These are phyloP conservation scores for Pyrrhoderma noxium DNA, from an alignment of 1,284 basidiomycete species.

Conservation along the genomic window DNA sequence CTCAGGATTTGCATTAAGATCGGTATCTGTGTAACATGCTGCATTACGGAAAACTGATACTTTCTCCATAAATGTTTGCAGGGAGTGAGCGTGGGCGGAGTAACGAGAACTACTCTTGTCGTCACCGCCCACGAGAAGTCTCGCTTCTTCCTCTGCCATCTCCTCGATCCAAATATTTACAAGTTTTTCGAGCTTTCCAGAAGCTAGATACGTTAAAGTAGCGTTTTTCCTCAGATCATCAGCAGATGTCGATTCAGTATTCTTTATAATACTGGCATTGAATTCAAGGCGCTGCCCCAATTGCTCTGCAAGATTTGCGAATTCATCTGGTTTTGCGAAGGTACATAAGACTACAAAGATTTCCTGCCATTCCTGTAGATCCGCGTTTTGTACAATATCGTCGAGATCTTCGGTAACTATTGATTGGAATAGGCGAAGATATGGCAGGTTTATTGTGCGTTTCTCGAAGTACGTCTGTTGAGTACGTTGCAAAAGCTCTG, in stretches of 20 bases:
- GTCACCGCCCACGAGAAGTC: slow-evolving; percentile 39
- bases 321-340: slow-evolving; percentile 83
- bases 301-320: slow-evolving; percentile 82
- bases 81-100: slow-evolving; percentile 80
- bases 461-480: slow-evolving; percentile 93
- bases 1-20: slow-evolving; percentile 38
- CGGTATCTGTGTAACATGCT: slow-evolving; percentile 80
- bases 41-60: slow-evolving; percentile 92
- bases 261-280: slow-evolving; percentile 56
- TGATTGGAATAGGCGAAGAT: slow-evolving; percentile 92
- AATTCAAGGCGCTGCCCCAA: slow-evolving; percentile 88
- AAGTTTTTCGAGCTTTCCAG: slow-evolving; percentile 82
- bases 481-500: slow-evolving; percentile 82
- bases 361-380: slow-evolving; percentile 92
- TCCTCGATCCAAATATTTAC: slow-evolving; percentile 93
- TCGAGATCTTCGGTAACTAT: slow-evolving; percentile 90
- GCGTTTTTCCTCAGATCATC: slow-evolving; percentile 78
- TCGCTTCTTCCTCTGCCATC: slow-evolving; percentile 79
- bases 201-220: slow-evolving; percentile 87
- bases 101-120: slow-evolving; percentile 54
- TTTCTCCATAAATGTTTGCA: slow-evolving; percentile 96
- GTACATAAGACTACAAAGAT: slow-evolving; percentile 97
- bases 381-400: slow-evolving; percentile 94
- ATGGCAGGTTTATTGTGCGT: slow-evolving; percentile 71
- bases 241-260: slow-evolving; percentile 40